Evolutionary conservation across 805 yeast species (phyloP), one percentile per base, ranked within the genome.

Genomic region (Sugiyamaella chiloensis): DNA sequence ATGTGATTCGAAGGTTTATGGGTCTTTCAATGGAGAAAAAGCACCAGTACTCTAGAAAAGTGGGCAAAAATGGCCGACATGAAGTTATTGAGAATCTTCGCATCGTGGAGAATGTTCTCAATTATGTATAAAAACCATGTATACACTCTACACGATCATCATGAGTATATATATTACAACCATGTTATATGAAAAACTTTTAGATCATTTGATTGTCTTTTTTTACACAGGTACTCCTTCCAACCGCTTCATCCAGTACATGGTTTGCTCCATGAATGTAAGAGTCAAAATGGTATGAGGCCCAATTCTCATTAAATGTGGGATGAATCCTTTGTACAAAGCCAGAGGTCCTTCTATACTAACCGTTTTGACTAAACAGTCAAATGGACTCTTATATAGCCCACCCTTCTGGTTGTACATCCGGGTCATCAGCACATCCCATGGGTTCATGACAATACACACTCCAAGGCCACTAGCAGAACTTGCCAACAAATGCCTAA

Each of bases 251-350:
- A 74, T 70, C 47, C 80, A 66, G 55, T 81, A 81, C 87, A 87
- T 83, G 8, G 96, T 85, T 63, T 87, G 96, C 69, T 93, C 99
- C 96, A 91, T 88, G 62, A 93, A 88, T 57, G 89, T 88, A 65
- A 93, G 75, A 23, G 95, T 85, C 59, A 70, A 56, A 44, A 93
- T 81, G 1, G 98, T 90, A 64, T 93, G 99, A 11, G 99, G 99
- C 0, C 93, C 96, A 49, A 91, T 83, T 69, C 99, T 80, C 64
- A 89, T 72, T 46, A 91, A 70, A 60, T 93, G 97, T 1, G 99
- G 97, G 65, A 83, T 83, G 64, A 93, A 91, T 9, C 99, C 99
- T 69, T 93, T 93, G 67, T 91, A 93, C 35, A 93, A 73, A 1
- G 98, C 98, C 34, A 74, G 60, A 4, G 82, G 63, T n/a, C 99